A percentile compares a stretch with the other conserved stretches of the same genome.
phyloP scores from a whole-genome alignment of 2,329 filamentous ascomycete species.

The Pseudogymnoascus sp. region DNA sequence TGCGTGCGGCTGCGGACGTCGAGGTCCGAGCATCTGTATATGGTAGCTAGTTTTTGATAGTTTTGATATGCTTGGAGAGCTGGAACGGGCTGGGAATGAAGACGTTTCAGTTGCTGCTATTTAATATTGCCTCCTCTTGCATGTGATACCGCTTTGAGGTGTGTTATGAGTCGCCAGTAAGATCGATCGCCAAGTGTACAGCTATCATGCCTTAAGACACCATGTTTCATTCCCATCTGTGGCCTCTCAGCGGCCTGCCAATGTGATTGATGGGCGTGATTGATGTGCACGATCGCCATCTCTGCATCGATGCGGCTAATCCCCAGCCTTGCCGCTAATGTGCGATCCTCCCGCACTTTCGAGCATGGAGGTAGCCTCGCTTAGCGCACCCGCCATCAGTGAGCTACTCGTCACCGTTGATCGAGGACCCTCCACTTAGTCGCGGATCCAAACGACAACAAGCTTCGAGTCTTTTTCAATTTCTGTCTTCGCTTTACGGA shows the following conservation, averaged over 20 bases:
- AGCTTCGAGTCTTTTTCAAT: background rate
- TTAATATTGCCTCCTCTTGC: background rate
- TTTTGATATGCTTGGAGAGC: background rate
- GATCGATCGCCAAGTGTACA: background rate
- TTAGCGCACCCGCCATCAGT: background rate
- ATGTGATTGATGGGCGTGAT: background rate
- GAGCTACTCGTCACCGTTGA: background rate
- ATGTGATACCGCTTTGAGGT: background rate
- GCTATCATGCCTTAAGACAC: background rate
- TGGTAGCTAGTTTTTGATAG: background rate
- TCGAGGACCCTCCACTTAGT: background rate
- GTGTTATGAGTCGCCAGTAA: background rate
- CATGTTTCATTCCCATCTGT: background rate
- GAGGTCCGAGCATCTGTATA: background rate
- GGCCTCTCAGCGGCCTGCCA: background rate
- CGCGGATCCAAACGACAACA: background rate
- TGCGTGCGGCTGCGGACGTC: background rate
- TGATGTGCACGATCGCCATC: background rate
- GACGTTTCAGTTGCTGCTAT: background rate
- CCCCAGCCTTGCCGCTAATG: constrained; percentile 1
- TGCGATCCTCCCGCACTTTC: background rate
- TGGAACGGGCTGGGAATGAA: background rate
- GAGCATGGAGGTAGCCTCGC: background rate
- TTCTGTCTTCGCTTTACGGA: background rate
- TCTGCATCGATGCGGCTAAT: background rate